A percentile compares a stretch with the other conserved stretches of the same genome.
Conservation (phyloP, 805 yeast genomes). For the Candida loeiensis region DNA sequence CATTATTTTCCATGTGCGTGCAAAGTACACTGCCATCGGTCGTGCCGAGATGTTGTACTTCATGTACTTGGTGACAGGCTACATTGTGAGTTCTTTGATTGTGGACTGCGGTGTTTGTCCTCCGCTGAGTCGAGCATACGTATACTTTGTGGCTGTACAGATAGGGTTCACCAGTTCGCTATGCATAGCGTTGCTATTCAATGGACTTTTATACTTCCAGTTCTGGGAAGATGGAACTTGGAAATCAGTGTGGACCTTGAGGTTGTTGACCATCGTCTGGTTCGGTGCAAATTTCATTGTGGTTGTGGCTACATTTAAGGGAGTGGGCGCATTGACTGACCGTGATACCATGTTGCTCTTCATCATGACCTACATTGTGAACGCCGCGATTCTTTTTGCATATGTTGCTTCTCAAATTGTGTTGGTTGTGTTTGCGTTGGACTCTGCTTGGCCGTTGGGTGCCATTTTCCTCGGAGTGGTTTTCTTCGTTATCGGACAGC, state of each 20-base stretch:
- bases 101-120: slow-evolving; percentile 94
- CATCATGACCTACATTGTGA: slow-evolving; percentile 64
- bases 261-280: slow-evolving; percentile 50
- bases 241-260: slow-evolving; percentile 54
- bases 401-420: slow-evolving; percentile 68
- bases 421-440: slow-evolving; percentile 63
- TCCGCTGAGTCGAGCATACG: slow-evolving; percentile 70
- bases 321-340: slow-evolving; percentile 50
- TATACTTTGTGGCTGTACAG: slow-evolving; percentile 82
- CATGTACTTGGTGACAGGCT: slow-evolving; percentile 55
- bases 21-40: slow-evolving; percentile 93
- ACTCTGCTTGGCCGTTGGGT: slow-evolving; percentile 86
- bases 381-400: slow-evolving; percentile 58
- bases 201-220: slow-evolving; percentile 82
- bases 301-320: slow-evolving; percentile 67
- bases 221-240: slow-evolving; percentile 92
- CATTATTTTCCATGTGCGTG: slow-evolving; percentile 71
- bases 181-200: slow-evolving; percentile 64
- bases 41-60: slow-evolving; percentile 79
- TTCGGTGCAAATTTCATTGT: slow-evolving; percentile 67
- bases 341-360: slow-evolving; percentile 65
- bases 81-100: slow-evolving; percentile 63
- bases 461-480: slow-evolving; percentile 67
- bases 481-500: slow-evolving; percentile 80
- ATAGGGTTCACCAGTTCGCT: slow-evolving; percentile 68